phyloP scores from a whole-genome alignment of 495 filamentous ascomycete species.

The Tuber brumale region DNA sequence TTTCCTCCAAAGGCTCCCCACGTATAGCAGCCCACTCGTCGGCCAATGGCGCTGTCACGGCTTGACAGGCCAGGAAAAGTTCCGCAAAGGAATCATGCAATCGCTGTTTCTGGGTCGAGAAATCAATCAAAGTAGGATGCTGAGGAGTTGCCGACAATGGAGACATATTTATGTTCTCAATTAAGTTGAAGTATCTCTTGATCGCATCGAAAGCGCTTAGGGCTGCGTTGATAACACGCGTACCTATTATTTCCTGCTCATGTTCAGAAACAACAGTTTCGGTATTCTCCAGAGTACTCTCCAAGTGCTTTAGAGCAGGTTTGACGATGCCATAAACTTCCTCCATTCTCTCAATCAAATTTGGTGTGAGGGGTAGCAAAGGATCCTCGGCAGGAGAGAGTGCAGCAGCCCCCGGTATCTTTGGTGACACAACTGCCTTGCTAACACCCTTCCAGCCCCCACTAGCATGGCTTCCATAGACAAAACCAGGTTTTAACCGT shows the following conservation, averaged over 20 bases:
- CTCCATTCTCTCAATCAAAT: conserved; percentile 73
- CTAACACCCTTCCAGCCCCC: conserved; percentile 69
- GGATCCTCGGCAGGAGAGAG: conserved; percentile 56
- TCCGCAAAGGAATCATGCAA: conserved; percentile 90
- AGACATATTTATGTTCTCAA: conserved; percentile 39
- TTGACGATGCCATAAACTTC: conserved; percentile 54
- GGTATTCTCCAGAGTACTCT: conserved; percentile 44
- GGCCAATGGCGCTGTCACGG: conserved; percentile 75
- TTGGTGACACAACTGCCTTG: conserved; percentile 8
- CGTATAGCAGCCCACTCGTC: conserved; percentile 92
- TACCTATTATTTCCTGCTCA: conserved; percentile 29
- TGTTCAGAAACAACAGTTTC: conserved; percentile 30
- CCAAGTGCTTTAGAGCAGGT: conserved; percentile 63
- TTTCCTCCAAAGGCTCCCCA: conserved; percentile 86
- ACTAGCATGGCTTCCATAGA: conserved; percentile 69
- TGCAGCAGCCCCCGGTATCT: conserved; percentile 8
- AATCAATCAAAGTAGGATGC: conserved; percentile 80
- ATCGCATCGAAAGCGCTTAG: conserved; percentile 36
- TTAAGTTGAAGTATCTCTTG: conserved; percentile 37
- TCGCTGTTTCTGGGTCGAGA: conserved; percentile 80
- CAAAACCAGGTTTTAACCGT: conserved; percentile 84
- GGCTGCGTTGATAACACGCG: conserved; percentile 26
- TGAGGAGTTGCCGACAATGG: conserved; percentile 44
- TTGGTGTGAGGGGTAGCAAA: conserved; percentile 63
- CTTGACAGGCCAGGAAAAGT: conserved; percentile 76